phyloP scores from a whole-genome alignment of 2,329 filamentous ascomycete genomes.

The Colletotrichum cuscutae region DNA sequence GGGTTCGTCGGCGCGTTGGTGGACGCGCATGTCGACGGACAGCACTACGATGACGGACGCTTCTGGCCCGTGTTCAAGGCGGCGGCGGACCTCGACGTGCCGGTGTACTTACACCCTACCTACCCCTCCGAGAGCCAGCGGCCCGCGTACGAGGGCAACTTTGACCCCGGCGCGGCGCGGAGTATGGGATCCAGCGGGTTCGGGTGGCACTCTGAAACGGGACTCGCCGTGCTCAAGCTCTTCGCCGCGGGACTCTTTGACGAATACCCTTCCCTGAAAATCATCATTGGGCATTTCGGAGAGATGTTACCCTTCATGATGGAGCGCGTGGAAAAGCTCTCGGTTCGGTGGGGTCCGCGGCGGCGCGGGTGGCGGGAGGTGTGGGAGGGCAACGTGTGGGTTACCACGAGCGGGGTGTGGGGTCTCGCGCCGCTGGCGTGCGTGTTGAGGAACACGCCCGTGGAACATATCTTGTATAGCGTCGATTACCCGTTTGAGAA shows the following conservation, averaged over 20 bases:
- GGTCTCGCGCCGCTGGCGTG: constrained; percentile 58
- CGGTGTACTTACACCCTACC: constrained; percentile 71
- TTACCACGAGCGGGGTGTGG: constrained; percentile 67
- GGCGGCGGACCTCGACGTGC: constrained; percentile 68
- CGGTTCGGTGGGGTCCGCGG: constrained; percentile 43
- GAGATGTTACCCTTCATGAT: constrained; percentile 63
- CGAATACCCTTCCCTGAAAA: constrained; percentile 9
- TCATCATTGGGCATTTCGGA: constrained; percentile 24
- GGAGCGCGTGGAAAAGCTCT: constrained; percentile 52
- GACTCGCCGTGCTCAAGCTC: constrained; percentile 40
- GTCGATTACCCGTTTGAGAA: constrained; percentile 67
- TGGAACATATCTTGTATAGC: constrained; percentile 65
- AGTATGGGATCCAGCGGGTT: constrained; percentile 54
- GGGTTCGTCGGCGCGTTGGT: constrained; percentile 72
- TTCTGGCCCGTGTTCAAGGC: constrained; percentile 71
- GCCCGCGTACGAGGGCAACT: constrained; percentile 41
- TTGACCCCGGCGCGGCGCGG: constrained; percentile 39
- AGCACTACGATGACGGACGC: constrained; percentile 68
- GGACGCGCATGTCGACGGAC: constrained; percentile 67
- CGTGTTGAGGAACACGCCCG: constrained; percentile 53
- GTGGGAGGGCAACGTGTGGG: constrained; percentile 66
- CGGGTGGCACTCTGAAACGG: constrained; percentile 63
- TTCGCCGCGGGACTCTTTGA: constrained; percentile 23
- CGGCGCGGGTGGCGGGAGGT: constrained; percentile 56
- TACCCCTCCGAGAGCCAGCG: constrained; percentile 44